Evolutionary conservation across 2,329 filamentous ascomycete genomes (phyloP).

Genomic region (Pestalotiopsis sp.): DNA sequence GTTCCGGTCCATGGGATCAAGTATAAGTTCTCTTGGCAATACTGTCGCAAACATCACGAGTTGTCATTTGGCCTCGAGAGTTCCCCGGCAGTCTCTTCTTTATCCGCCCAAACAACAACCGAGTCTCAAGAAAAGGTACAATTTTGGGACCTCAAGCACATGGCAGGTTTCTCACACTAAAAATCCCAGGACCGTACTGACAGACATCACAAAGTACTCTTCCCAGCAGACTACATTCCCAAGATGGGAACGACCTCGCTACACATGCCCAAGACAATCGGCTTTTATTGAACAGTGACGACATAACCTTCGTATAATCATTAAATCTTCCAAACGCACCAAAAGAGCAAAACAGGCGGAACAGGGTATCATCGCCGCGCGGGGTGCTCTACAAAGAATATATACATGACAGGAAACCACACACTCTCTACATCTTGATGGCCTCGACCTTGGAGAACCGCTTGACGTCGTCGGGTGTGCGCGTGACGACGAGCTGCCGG

Average conservation of each 20-base stretch:
- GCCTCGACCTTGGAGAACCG: conserved; percentile 45
- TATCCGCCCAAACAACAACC: too few relatives aligned
- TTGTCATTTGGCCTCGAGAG: too few relatives aligned
- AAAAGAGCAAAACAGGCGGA: not conserved
- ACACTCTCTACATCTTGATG: conserved; percentile 11
- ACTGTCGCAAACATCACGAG: too few relatives aligned
- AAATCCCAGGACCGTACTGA: too few relatives aligned
- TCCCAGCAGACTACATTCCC: too few relatives aligned
- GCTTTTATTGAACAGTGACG: not conserved
- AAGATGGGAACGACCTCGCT: not conserved
- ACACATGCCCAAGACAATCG: not conserved
- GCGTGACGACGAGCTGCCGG: conserved; percentile 65
- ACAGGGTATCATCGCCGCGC: not conserved
- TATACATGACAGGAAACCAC: not conserved
- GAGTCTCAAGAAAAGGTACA: too few relatives aligned
- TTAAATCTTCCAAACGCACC: not conserved
- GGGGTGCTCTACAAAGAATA: not conserved
- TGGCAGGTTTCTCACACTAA: too few relatives aligned
- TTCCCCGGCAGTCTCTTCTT: too few relatives aligned
- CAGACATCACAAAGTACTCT: too few relatives aligned
- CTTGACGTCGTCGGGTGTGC: conserved; percentile 62
- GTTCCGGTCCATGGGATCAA: too few relatives aligned
- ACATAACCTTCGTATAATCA: not conserved
- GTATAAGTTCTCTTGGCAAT: too few relatives aligned
- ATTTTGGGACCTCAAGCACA: too few relatives aligned